A percentile compares a stretch with the other conserved stretches of the same genome.
These are phyloP conservation scores for Paramecium sexaurelia DNA, from an alignment of 73 alveolate genomes.

Conservation along the genomic window DNA sequence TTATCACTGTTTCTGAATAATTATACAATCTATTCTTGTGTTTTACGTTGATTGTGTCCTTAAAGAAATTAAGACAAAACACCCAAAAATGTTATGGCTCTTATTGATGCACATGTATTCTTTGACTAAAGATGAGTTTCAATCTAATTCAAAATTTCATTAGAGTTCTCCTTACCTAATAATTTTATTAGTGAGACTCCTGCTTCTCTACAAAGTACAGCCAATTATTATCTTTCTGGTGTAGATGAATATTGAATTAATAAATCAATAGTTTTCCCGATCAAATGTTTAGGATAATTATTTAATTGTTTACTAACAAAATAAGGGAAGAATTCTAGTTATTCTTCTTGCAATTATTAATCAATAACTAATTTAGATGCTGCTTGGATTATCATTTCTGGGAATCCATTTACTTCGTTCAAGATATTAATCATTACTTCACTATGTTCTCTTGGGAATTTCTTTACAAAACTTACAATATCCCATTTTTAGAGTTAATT, in stretches of 20 bases:
- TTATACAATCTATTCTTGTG: slow-evolving; percentile 72
- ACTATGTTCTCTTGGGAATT: slow-evolving; percentile 25
- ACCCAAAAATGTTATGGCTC: slow-evolving; percentile 73
- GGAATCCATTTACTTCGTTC: not conserved
- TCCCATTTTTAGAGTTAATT: not conserved
- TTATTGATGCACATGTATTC: slow-evolving; percentile 59
- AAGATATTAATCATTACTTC: slow-evolving; percentile 15
- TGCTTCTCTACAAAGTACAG: slow-evolving; percentile 66
- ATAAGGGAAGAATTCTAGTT: slow-evolving; percentile 49
- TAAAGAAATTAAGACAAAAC: slow-evolving; percentile 71
- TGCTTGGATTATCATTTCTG: not conserved
- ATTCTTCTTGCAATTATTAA: slow-evolving; percentile 5
- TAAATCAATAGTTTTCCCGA: not conserved
- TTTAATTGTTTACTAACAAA: not conserved
- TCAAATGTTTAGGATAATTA: not conserved
- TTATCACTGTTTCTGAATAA: slow-evolving; percentile 74
- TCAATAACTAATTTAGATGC: not conserved
- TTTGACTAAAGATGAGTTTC: slow-evolving; percentile 50
- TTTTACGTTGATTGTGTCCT: slow-evolving; percentile 68
- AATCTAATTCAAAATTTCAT: slow-evolving; percentile 58
- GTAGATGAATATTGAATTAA: not conserved
- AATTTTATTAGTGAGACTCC: slow-evolving; percentile 62
- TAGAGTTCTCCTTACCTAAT: slow-evolving; percentile 63
- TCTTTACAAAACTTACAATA: not conserved
- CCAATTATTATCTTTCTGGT: slow-evolving; percentile 30